Conservation (phyloP, 1,139 yeast species). For the Pichia sp. region DNA sequence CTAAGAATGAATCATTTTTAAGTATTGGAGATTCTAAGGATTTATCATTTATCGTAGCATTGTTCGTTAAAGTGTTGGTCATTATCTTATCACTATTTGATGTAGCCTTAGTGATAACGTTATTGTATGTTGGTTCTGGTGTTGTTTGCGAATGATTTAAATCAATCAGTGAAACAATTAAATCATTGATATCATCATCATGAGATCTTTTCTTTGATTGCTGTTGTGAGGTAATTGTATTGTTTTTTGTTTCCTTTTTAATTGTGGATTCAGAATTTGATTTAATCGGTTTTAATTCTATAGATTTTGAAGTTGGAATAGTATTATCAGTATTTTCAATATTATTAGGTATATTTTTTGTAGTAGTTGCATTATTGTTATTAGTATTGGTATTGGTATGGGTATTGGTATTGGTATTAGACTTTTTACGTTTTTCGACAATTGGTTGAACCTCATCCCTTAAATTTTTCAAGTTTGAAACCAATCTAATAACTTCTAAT, state of each 20-base stretch:
- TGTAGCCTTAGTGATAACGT: background rate
- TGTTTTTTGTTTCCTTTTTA: background rate
- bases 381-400: background rate
- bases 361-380: background rate
- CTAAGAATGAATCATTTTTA: slow-evolving; percentile 1
- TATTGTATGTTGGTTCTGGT: background rate
- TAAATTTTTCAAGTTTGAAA: slow-evolving; percentile 28
- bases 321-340: background rate
- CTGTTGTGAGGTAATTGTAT: background rate
- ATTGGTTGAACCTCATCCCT: slow-evolving; percentile 19
- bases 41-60: background rate
- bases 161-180: slow-evolving; percentile 28
- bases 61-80: background rate
- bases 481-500: slow-evolving; percentile 30
- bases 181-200: slow-evolving; percentile 30
- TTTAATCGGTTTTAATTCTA: background rate
- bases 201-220: slow-evolving; percentile 9
- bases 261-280: background rate
- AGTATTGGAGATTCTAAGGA: background rate
- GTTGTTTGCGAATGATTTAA: slow-evolving; percentile 24
- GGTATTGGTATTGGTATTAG: background rate
- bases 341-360: too few species aligned
- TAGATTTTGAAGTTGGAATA: background rate
- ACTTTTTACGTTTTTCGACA: slow-evolving; percentile 8
- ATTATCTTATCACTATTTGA: background rate